Base-by-base conservation (phyloP, 768 basidiomycete species). In the Pulveroboletus sp. region DNA sequence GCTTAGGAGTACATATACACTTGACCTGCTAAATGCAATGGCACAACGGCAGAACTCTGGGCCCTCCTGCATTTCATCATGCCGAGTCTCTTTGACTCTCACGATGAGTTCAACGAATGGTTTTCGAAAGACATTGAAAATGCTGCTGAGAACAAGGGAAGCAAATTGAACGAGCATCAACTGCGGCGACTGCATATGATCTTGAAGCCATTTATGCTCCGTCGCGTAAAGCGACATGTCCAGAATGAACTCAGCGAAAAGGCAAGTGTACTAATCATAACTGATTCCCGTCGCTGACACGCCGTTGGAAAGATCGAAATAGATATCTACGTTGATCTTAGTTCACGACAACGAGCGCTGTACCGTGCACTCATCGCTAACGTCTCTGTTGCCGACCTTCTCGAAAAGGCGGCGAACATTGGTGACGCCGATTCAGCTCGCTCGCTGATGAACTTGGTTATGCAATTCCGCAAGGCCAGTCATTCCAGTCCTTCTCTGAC, bases 61-160 rank as follows among this genome's bases (percentile, higher is more conserved):
- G 97, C 97, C 2, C 75, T 99, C 50, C 75, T 99, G 36, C 97
- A 99, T 67, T 99, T 99, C 74, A 98, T 99, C 73, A 99, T 99
- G 97, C 97, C 97, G 3, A 94, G 90, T 65, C 74, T 99, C 45
- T 99, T 99, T 68, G 97, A 98, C 67, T 97, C 94, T 13, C 94
- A 98, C 61, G 94, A 98, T 62, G 97, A 99, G 70, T 99, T 99
- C 75, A 93, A 89, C 64, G 95, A 98, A 67, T 99, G 97, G 97
- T 99, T 99, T 68, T 97, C 95, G 11, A 97, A 97, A 69, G 97
- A 97, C 61, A 97, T 98, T 45, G 97, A 99, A 73, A 94, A 90
- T 63, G 92, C 91, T 16, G 82, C 82, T 5, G 94, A 93, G 67
- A 94, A 93, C 64, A 90, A 91, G 59, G 90, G 89, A 6, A 84